Evolutionary conservation across 495 filamentous ascomycete species (phyloP).

Genomic region (Penicillium antarcticum): DNA sequence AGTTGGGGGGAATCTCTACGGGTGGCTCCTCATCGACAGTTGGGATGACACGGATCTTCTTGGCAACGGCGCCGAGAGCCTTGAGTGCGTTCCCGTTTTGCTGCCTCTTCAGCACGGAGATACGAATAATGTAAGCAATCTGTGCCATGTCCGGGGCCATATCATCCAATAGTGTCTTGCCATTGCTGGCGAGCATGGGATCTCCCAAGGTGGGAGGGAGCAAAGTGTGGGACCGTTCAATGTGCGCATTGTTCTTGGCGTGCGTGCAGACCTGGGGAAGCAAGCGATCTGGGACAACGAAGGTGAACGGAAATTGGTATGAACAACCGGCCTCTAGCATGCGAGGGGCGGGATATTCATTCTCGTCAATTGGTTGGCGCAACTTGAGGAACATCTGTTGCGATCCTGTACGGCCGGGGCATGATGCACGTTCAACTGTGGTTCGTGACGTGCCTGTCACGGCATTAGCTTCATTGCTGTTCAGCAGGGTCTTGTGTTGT

Average conservation of each 20-base stretch:
- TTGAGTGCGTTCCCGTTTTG: constrained; percentile 23
- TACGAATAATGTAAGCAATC: constrained; percentile 72
- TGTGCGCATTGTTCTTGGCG: constrained; percentile 47
- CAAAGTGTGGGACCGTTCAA: constrained; percentile 69
- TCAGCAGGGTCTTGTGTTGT: constrained; percentile 20
- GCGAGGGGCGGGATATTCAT: constrained; percentile 65
- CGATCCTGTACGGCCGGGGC: constrained; percentile 50
- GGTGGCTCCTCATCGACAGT: constrained; percentile 72
- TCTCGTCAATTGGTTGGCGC: constrained; percentile 70
- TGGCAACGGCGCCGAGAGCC: constrained; percentile 46
- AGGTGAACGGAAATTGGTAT: constrained; percentile 81
- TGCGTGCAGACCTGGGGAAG: constrained; percentile 61
- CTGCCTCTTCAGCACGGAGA: constrained; percentile 40
- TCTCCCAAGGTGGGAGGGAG: constrained; percentile 82
- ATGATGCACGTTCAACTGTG: constrained; percentile 48
- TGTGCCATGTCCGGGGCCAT: constrained; percentile 77
- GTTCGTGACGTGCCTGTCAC: constrained; percentile 45
- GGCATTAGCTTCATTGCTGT: constrained; percentile 14
- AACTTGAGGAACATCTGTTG: constrained; percentile 73
- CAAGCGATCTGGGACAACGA: constrained; percentile 76
- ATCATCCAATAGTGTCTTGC: constrained; percentile 64
- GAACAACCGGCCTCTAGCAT: constrained; percentile 62
- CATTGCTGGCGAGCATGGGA: constrained; percentile 50
- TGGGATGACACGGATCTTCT: constrained; percentile 77
- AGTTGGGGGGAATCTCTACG: constrained; percentile 54